Evolutionary conservation across 1,284 basidiomycete species (phyloP), one percentile per base, ranked within the genome.

Genomic region (Vanrija pseudolonga): DNA sequence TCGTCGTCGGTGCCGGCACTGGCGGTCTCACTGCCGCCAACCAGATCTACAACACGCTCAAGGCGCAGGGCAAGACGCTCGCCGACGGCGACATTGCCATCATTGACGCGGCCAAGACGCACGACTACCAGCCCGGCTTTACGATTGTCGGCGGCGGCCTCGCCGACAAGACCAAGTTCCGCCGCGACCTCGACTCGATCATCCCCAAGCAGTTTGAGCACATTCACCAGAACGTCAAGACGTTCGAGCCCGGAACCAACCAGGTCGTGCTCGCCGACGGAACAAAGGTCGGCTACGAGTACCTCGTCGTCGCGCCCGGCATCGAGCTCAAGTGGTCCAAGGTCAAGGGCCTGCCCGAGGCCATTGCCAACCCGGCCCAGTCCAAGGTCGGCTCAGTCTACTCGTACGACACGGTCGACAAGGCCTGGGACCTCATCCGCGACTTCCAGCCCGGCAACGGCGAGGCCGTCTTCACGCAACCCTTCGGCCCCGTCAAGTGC

Each of bases 381-480:
- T 88, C 87, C 6, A 87, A 87, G n/a, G 92, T 98, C 39, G 88
- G 89, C 6, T 88, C 88, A n/a, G 96, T 96, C 62, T 98, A 98
- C 79, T 88, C 86, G 0, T 90, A 88, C 72, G 83, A 88, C 50
- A 88, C 88, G 12, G 89, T 86, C 67, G 89, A 95, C 76, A 93
- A 91, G 77, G 84, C 85, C 4, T 94, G 89, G 89, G 77, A 80
- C 47, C 84, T 91, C 64, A 85, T 95, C 46, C 83, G 89, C 56
- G 79, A 81, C 9, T 81, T 94, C 60, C 83, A 86, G 48, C 79
- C 80, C 5, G 93, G 91, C 18, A 84, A 86, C 51, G 71, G 72
- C 26, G 64, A 68, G 49, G 93, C 94, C 2, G 83, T 98, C 67
- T 98, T 98, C 78, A 98, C 95, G 0, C 95, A 98, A 73, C 95